These are phyloP conservation scores for Dictyostelium capitatum DNA, from an alignment of 78 protist genomes.

Conservation along the genomic window DNA sequence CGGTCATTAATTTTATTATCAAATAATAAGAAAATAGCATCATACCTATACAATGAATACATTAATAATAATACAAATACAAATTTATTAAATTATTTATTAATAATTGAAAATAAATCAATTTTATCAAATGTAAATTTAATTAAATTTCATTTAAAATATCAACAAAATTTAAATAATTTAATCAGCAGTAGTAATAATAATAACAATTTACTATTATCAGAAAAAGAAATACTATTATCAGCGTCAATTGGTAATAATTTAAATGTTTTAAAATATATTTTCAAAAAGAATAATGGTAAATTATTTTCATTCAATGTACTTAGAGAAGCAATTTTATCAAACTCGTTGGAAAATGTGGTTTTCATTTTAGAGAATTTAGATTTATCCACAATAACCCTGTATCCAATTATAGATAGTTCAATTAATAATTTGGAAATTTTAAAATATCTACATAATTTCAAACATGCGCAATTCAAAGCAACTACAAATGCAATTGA, in stretches of 20 bases:
- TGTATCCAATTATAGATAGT: neutral
- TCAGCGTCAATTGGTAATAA: neutral
- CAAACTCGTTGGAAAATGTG: constrained; percentile 11
- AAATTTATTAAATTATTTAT: too few species aligned
- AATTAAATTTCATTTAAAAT: too few species aligned
- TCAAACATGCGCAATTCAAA: neutral
- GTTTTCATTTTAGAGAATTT: neutral
- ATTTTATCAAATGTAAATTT: too few species aligned
- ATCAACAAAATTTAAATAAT: too few species aligned
- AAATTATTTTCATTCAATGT: neutral
- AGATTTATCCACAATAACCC: neutral
- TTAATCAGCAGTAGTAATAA: too few species aligned
- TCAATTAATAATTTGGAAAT: constrained; percentile 2
- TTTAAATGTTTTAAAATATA: neutral
- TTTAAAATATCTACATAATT: neutral
- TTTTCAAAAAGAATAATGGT: neutral
- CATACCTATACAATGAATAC: neutral
- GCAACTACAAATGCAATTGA: neutral
- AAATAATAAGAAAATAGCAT: neutral
- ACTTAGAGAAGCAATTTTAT: neutral
- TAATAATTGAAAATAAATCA: too few species aligned
- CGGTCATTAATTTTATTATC: neutral
- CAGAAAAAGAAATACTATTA: neutral
- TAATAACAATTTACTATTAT: too few species aligned
- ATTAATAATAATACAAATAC: neutral